Evolutionary conservation across 305 asterid species (phyloP), one percentile per base, ranked within the genome.

Genomic region (Fraxinus baroniana): DNA sequence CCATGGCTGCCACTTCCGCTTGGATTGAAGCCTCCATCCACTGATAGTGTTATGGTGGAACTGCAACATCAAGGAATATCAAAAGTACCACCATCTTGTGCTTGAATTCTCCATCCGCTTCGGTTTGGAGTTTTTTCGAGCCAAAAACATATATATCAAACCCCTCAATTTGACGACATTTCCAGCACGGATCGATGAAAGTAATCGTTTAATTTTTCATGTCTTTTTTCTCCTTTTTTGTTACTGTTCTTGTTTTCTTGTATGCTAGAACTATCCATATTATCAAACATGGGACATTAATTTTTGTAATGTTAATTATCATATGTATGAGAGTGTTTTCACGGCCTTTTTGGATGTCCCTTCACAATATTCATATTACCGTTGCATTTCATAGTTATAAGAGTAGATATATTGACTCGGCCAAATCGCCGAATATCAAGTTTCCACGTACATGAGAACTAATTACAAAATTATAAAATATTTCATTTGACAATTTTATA

Each of bases 1-100:
- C 98, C 98, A 79, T 94, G 98, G 98, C 90, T 87, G 87, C 95
- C 97, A 60, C 91, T 94, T 86, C 98, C 97, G 5, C 90, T 94
- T 0, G 97, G 98, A 73, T 91, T 94, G 85, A 94, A 92, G 85
- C 94, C 97, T 10, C 97, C 98, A 7, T 90, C 97, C 0, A 81
- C 79, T 2, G 97, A 93, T 73, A 78, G 97, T 10, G 95, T 93
- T 57, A 37, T 93, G 92, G 92, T 86, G 83, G 97, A 93, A 84
- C 90, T 93, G 62, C 97, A 93, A 52, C 97, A 90, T 12, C 95
- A 93, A 87, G 98, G 97, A 18, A 82, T 93, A 73, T 84, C 98
- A 1, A 94, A 91, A 83, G 83, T 94, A 78, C 97, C 98, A 41
- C 95, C 97, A 8, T 75, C 88, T 44, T 90, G 92, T 80, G 91